Evolutionary conservation across 345 rosid species (phyloP), one percentile per base, ranked within the genome.

Genomic region (Hypericum perforatum): DNA sequence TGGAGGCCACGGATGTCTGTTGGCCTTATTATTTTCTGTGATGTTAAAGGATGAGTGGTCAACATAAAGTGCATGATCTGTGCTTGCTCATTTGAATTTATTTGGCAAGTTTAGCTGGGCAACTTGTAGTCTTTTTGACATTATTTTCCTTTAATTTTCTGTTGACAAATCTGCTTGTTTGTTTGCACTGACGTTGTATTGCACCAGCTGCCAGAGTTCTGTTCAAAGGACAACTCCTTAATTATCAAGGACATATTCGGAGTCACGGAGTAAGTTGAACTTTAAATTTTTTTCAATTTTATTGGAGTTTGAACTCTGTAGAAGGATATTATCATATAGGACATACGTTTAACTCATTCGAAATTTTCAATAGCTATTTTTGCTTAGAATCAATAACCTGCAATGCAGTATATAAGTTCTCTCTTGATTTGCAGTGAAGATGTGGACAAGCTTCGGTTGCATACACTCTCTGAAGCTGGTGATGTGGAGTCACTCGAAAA

Each of bases 201-300:
- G 43, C 38, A 29, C 64, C 86, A 92, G 95, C 71, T 89, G 71
- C 95, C 91, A 41, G 99, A 88, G 70, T 84, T 92, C 72, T 84
- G 94, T 65, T 66, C 76, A 7, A 68, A 76, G 70, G 89, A 86
- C 61, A 77, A 67, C 75, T 85, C 99, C 49, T 77, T 92, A 39
- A 67, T 80, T 38, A 79, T 89, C 46, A 88, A 92, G 79, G 95
- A 94, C 71, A 86, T 94, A 56, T 89, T 86, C 39, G 97, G 99
- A 57, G 99, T 82, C 41, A 63, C 94, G 70, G 97, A 84, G 95
- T 89, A 86, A 60, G 89, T 1, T 46, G 7, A 3, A n/a, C 50
- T 56, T 56, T 7, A 36, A 32, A 8, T 45, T 54, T 10, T 8
- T 4, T 46, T 53, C n/a, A 6, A 49, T 59, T 22, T 22, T 1